Evolutionary conservation across 495 filamentous ascomycete species (phyloP), one percentile per base, ranked within the genome.

Genomic region (Penicillium parvum): DNA sequence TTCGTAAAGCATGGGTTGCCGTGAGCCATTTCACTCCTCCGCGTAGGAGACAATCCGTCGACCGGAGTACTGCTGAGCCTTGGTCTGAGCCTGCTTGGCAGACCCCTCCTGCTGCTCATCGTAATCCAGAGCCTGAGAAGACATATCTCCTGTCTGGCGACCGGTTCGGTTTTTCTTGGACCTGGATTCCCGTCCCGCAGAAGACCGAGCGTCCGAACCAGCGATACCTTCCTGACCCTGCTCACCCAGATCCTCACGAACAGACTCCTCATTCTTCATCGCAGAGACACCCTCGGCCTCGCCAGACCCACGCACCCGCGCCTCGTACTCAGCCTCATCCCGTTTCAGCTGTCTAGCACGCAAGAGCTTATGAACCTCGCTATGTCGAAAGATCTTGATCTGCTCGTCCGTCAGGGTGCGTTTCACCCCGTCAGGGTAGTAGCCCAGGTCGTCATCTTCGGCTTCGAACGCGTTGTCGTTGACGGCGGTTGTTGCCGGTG

Each of bases 391-490:
- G 27, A 95, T 92, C 12, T 74, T 80, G 32, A 96, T 87, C 65
- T 98, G 85, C 42, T 87, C 86, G 60, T 96, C 87, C 2, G 94
- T 97, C 37, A 98, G 69, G 5, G 90, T 96, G 5, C 94, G 82
- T 60, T 95, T 95, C 40, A 81, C 79, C 10, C 94, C 91, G 50
- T 97, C 90, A 5, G 76, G 69, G 57, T 96, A 98, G 63, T 89
- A 92, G 16, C 90, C 94, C 9, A 96, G 75, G 6, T 71, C 83
- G 50, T 92, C 84, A 11, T 87, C 82, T 14, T 83, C 75, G 4
- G 75, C 71, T 12, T 72, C 52, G 10, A 52, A 38, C 25, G 61
- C 45, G 3, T 62, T 47, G 5, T 71, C 52, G 19, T 70, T 56
- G 15, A 69, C 58, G 26, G 51, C 42, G 22, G 47, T 32, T 33